Evolutionary conservation across 2,329 filamentous ascomycete genomes (phyloP), one percentile per base, ranked within the genome.

Genomic region (Elsinoe fawcettii): DNA sequence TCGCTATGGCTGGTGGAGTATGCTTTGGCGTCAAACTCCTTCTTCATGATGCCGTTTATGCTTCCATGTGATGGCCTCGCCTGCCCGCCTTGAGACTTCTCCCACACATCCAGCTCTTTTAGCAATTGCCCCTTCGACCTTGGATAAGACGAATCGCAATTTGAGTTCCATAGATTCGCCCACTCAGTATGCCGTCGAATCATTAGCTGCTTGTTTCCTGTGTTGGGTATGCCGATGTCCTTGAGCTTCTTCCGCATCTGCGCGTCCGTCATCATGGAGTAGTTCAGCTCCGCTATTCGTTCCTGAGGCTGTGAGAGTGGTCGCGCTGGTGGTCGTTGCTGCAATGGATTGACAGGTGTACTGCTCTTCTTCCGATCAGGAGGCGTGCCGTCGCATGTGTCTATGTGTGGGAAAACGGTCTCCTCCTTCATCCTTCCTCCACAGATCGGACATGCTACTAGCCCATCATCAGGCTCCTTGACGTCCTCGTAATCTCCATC

Each of bases 81-180:
- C 47, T 76, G 75, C 1, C 82, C 80, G 7, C 89, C 88, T 61
- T 95, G 84, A 0, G 87, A 92, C 44, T 84, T 80, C 71, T 99
- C 93, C 92, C 93, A 97, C 1, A 81, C 72, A 20, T 92, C 87
- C 11, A 99, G 71, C 60, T 97, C 92, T 12, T 81, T 82, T 14
- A 95, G 71, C 3, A 99, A 71, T 58, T 93, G 85, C 5, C 73
- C 67, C 61, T 88, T 89, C 9, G 77, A 77, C 67, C 86, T 87
- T 0, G 90, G 90, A 1, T 76, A 75, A 34, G 80, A 81, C 1
- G 91, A 87, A 70, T 99, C 93, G 72, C 90, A 96, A 68, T 99
- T 99, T 9, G 95, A 88, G 70, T 99, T 99, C 87, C 90, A 96
- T 16, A 99, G 74, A 36, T 93, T 96, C 54, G 93, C 80, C 91